Base-by-base conservation (phyloP, 116 monocot genomes). In the Thalassia testudinum region DNA sequence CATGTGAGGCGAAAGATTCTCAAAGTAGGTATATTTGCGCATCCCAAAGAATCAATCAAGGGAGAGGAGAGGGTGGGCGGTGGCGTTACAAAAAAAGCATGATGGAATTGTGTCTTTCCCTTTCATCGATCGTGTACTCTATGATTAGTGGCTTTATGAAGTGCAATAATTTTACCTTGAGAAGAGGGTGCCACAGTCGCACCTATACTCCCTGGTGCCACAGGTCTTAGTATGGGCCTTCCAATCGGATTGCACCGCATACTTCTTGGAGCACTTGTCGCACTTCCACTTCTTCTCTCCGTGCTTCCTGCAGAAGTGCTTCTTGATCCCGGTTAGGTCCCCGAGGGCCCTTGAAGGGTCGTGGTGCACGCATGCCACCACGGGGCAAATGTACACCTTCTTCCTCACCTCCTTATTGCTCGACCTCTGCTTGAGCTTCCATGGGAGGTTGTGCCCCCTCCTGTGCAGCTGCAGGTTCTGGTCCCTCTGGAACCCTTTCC, bases 211-310 rank as follows among this genome's bases (percentile, higher is more conserved):
- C 27, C 79, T 50, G 24, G 83, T 83, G 60, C 88, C 88, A 43
- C 90, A 90, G 27, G 81, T 81, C 74, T 90, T 90, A 52, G 72
- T 28, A 19, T 90, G 90, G 19, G 91, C 91, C 58, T 91, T 91
- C 91, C 91, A 91, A 50, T 91, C 91, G 20, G 85, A 81, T 63
- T 76, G 85, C 21, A 91, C 91, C 20, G 91, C 91, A 62, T 91
- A 91, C 59, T 78, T 85, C 85, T 91, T 91, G 12, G 81, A 81
- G 65, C 91, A 91, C 80, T 78, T 85, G 62, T 91, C 91, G 73
- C 91, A 91, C 70, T 81, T 81, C 91, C 91, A 91, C 63, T 81
- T 85, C 85, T 90, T 90, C 78, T 90, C 90, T 10, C 89, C 89
- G 44, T 89, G 89, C 58, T 89, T 89, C 30, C 89, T 59, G 74